These are phyloP conservation scores for Neurospora sp. DNA, from an alignment of 495 filamentous ascomycete genomes.

Conservation along the genomic window DNA sequence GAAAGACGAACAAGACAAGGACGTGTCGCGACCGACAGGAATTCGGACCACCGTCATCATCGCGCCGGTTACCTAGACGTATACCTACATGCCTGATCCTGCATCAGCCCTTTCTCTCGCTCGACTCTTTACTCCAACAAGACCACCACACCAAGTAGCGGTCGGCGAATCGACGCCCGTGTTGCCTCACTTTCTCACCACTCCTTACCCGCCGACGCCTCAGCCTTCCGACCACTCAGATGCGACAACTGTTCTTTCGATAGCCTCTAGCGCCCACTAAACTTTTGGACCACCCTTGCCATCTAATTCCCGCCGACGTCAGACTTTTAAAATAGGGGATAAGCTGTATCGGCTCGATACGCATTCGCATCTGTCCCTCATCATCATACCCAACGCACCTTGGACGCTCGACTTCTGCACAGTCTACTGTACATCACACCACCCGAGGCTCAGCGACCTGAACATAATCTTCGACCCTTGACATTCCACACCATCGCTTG, in stretches of 20 bases:
- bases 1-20: neutral
- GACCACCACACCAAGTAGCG: slow-evolving; percentile 11
- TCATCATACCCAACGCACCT: neutral
- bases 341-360: neutral
- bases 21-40: neutral
- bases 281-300: neutral
- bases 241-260: slow-evolving; percentile 12
- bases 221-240: slow-evolving; percentile 19
- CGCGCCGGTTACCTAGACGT: neutral
- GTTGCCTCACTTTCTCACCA: slow-evolving; percentile 8
- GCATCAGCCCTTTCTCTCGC: neutral
- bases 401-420: neutral
- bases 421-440: neutral
- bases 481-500: neutral
- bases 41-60: neutral
- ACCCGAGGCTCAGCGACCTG: neutral
- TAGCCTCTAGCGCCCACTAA: slow-evolving; percentile 15
- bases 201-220: slow-evolving; percentile 22
- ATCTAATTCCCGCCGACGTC: neutral
- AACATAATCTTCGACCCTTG: neutral
- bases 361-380: neutral
- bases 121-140: slow-evolving; percentile 1
- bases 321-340: neutral
- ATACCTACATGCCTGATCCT: neutral
- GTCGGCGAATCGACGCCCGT: slow-evolving; percentile 22